Evolutionary conservation across 1,284 basidiomycete genomes (phyloP).

Genomic region (Marasmius oreades): DNA sequence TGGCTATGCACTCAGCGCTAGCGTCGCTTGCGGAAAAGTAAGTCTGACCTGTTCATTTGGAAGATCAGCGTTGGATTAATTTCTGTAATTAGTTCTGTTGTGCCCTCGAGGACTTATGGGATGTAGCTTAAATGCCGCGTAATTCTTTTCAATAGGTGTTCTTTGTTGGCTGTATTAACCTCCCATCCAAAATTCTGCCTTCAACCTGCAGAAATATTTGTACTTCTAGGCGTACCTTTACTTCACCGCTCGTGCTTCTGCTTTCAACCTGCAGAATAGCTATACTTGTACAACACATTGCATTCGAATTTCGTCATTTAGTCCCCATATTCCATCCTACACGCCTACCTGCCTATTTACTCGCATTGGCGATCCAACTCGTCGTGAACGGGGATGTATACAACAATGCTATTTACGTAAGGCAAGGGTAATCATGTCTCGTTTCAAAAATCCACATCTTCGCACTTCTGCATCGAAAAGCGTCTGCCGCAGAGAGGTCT

Average conservation of each 20-base stretch:
- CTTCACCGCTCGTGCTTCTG: neutral
- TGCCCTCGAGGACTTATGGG: conserved; percentile 62
- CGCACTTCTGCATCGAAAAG: neutral
- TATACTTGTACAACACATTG: neutral
- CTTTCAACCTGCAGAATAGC: conserved; percentile 5
- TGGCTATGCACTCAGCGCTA: conserved; percentile 92
- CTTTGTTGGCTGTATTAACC: neutral
- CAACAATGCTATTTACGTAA: neutral
- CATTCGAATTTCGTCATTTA: neutral
- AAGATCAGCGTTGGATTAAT: conserved; percentile 8
- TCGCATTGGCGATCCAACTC: neutral
- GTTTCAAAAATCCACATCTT: neutral
- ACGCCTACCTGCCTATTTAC: neutral
- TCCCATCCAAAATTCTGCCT: neutral
- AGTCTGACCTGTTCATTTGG: conserved; percentile 22
- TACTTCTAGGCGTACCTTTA: neutral
- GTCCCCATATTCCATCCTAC: neutral
- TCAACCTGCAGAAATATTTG: neutral
- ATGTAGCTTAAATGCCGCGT: conserved; percentile 40
- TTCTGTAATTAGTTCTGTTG: conserved; percentile 55
- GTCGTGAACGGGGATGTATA: neutral
- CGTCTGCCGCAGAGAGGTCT: neutral
- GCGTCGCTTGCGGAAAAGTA: conserved; percentile 95
- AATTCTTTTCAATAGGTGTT: neutral
- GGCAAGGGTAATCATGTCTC: neutral